Percentiles rank a stretch among this genome's conserved stretches.
Conservation (phyloP, 2,329 filamentous ascomycete genomes). For the Penicillium rolfsii region DNA sequence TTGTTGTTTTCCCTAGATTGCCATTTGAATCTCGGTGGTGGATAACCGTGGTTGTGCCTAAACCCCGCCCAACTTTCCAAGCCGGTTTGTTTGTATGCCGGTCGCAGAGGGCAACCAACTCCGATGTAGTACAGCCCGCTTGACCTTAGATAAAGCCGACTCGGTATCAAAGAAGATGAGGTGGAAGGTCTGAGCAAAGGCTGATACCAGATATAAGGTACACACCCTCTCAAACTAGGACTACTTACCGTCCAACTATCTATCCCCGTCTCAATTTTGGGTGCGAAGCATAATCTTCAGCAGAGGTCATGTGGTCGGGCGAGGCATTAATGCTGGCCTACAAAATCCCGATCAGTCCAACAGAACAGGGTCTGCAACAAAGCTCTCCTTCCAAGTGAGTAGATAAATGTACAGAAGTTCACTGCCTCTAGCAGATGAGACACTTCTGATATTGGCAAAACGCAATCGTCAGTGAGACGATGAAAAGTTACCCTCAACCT, state of each 20-base stretch:
- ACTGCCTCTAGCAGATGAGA: no score
- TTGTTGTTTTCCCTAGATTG: not conserved
- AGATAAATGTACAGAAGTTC: no score
- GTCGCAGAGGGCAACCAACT: slow-evolving; percentile 31
- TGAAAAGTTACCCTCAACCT: no score
- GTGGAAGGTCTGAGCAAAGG: not conserved
- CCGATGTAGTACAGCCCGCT: not conserved
- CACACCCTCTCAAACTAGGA: not conserved
- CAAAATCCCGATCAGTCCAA: not conserved
- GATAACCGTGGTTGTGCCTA: slow-evolving; percentile 21
- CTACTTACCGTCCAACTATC: not conserved
- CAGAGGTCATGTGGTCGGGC: not conserved
- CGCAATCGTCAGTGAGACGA: no score
- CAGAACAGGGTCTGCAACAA: no score
- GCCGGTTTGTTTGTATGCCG: slow-evolving; percentile 16
- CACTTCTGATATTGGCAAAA: no score
- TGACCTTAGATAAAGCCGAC: no score
- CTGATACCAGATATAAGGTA: not conserved
- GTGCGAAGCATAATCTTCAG: not conserved
- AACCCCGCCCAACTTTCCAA: slow-evolving; percentile 17
- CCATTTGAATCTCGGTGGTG: not conserved
- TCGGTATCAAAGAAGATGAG: not conserved
- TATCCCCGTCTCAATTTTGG: not conserved
- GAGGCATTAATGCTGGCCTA: not conserved
- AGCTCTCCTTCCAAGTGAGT: no score